A percentile compares a stretch with the other conserved stretches of the same genome.
Evolutionary conservation across 1,284 basidiomycete genomes (phyloP).

Genomic region (Sporisorium graminicola): DNA sequence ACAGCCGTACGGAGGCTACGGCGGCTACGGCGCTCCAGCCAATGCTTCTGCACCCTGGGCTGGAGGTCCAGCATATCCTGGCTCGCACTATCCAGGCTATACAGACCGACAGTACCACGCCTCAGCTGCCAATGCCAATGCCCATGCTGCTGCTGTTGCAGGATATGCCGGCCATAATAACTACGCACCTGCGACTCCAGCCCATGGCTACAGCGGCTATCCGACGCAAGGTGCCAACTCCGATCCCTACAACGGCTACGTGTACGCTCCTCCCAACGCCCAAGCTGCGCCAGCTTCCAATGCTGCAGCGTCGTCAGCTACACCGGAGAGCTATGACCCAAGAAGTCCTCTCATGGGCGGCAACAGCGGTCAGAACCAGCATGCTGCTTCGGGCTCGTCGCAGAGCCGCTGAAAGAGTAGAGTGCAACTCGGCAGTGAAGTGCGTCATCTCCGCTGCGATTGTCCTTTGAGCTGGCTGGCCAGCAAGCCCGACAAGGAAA

Average conservation of each 20-base stretch:
- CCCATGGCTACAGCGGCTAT: constrained; percentile 16
- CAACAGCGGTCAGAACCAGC: constrained; percentile 12
- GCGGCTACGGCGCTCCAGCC: constrained; percentile 14
- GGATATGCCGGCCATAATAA: constrained; percentile 7
- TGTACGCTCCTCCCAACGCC: constrained; percentile 14
- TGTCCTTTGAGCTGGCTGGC: too few species aligned
- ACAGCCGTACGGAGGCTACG: constrained; percentile 26
- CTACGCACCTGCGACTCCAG: constrained; percentile 16
- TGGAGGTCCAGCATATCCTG: constrained; percentile 17
- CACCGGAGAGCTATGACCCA: constrained; percentile 40
- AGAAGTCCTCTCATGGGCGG: constrained; percentile 33
- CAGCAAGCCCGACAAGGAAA: too few species aligned
- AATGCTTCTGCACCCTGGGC: constrained; percentile 13
- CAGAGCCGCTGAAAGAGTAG: constrained; percentile 1
- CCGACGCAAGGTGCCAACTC: constrained; percentile 7
- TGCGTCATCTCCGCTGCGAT: too few species aligned
- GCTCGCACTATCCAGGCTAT: constrained; percentile 39
- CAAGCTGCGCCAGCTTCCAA: constrained; percentile 11
- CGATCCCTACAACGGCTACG: constrained; percentile 30
- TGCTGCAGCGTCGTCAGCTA: constrained; percentile 10
- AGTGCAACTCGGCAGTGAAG: not conserved
- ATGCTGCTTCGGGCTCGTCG: constrained; percentile 1
- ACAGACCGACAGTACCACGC: constrained; percentile 12
- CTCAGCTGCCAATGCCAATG: constrained; percentile 2
- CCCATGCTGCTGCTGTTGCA: constrained; percentile 1